These are phyloP conservation scores for Chimonanthus salicifolius DNA, from an alignment of 164 flowering plant genomes.

Conservation along the genomic window DNA sequence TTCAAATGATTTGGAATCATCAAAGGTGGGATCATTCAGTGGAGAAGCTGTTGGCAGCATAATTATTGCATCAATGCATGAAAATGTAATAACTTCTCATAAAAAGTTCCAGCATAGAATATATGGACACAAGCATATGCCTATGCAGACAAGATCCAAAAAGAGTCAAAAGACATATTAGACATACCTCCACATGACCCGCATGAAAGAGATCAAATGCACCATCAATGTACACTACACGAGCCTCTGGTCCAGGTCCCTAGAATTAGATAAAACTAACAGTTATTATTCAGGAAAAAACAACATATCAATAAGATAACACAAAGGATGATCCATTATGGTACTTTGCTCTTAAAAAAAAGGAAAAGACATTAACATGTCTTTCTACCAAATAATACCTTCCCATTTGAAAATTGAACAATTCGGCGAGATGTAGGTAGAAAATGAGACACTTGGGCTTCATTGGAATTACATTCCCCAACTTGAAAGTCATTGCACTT, in stretches of 20 bases:
- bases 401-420: constrained; percentile 81
- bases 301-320: neutral
- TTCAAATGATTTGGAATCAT: too few relatives aligned
- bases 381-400: constrained; percentile 33
- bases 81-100: too few relatives aligned
- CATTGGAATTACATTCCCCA: constrained; percentile 19
- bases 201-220: constrained; percentile 93
- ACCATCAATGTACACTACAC: constrained; percentile 80
- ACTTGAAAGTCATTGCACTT: constrained; percentile 5
- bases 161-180: neutral
- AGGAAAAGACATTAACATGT: too few relatives aligned
- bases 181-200: constrained; percentile 79
- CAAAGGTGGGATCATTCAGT: too few relatives aligned
- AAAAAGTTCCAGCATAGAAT: neutral
- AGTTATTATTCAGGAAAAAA: neutral
- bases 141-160: neutral
- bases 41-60: too few relatives aligned
- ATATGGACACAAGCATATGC: neutral
- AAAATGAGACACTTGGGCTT: constrained; percentile 53
- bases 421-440: constrained; percentile 76
- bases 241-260: constrained; percentile 86
- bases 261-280: constrained; percentile 17
- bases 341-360: too few relatives aligned
- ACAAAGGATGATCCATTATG: neutral
- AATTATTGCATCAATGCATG: too few relatives aligned